Base-by-base conservation (phyloP, 2,329 filamentous ascomycete species). In the Ophiostoma angusticollis region DNA sequence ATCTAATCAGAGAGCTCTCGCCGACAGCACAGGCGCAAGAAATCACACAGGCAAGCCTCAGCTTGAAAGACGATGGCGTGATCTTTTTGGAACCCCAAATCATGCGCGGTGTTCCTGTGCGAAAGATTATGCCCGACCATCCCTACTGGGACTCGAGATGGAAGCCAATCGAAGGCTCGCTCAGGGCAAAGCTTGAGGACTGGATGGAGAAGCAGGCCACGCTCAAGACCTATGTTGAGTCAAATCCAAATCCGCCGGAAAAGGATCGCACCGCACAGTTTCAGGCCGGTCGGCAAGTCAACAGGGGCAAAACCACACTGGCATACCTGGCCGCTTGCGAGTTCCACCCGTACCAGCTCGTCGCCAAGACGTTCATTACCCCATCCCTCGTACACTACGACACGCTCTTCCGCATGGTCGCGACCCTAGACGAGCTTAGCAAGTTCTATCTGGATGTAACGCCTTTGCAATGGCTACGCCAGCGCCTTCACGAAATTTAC, bases 71-170 rank as follows among this genome's bases (percentile, higher is more conserved):
- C 40, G 59, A 75, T 39, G 69, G 70, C 33, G 53, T 48, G 7
- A 53, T 67, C 5, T 70, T 69, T 33, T 65, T 63, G 0, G 64
- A 65, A 31, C 72, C 72, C 0, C 58, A 64, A 17, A 64, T 70
- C 46, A 67, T 72, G 48, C 58, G 58, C 22, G 70, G 68, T 2
- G 68, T 73, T 1, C 71, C 71, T 1, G 46, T 74, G 3, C 62
- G 57, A 27, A 70, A 69, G 49, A 72, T 75, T 35, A 53, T 61
- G 29, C 55, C 61, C 13, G 53, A 49, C 7, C 64, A 75, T 29
- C 64, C 67, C 0, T 74, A 74, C 50, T 76, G 71, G 71, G 69
- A 74, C 12, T 52, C 60, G 0, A 59, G 62, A 4, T 76, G 72
- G 72, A 60, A 61, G 9, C 53, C 63, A 4, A 54, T 72, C 5